Evolutionary conservation across 352 stramenopile species (phyloP).

Genomic region (Globisporangium middletonii): DNA sequence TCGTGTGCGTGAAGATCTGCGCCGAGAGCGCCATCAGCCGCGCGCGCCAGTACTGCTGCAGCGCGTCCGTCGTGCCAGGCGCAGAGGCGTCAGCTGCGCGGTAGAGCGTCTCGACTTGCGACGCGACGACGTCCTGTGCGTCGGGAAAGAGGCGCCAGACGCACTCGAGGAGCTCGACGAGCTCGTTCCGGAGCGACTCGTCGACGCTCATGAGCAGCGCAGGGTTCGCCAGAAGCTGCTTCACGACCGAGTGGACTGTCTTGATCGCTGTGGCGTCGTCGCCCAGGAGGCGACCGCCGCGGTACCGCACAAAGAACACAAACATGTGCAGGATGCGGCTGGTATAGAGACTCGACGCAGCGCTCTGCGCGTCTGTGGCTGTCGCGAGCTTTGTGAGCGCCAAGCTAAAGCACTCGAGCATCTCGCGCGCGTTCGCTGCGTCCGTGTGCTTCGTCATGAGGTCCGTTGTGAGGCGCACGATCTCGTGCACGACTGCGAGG

Average conservation of each 20-base stretch:
- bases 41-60: constrained; percentile 37
- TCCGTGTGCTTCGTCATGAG: constrained; percentile 79
- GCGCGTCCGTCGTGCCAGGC: constrained; percentile 2
- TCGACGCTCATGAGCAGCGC: constrained; percentile 37
- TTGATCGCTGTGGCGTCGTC: constrained; percentile 20
- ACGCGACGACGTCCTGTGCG: constrained; percentile 21
- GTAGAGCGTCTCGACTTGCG: constrained; percentile 49
- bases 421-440: constrained; percentile 42
- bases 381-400: constrained; percentile 49
- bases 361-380: constrained; percentile 20
- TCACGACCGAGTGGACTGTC: constrained; percentile 37
- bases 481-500: constrained; percentile 48
- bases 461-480: constrained; percentile 59
- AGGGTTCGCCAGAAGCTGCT: constrained; percentile 30
- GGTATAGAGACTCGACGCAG: constrained; percentile 58
- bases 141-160: constrained; percentile 65
- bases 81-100: constrained; percentile 12
- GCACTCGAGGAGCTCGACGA: constrained; percentile 49
- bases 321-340: constrained; percentile 59
- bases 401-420: constrained; percentile 63
- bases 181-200: constrained; percentile 29
- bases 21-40: constrained; percentile 50
- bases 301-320: constrained; percentile 47
- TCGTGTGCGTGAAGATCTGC: constrained; percentile 39
- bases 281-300: constrained; percentile 44